Evolutionary conservation across 495 filamentous ascomycete genomes (phyloP).

Genomic region (Collariella sp.): DNA sequence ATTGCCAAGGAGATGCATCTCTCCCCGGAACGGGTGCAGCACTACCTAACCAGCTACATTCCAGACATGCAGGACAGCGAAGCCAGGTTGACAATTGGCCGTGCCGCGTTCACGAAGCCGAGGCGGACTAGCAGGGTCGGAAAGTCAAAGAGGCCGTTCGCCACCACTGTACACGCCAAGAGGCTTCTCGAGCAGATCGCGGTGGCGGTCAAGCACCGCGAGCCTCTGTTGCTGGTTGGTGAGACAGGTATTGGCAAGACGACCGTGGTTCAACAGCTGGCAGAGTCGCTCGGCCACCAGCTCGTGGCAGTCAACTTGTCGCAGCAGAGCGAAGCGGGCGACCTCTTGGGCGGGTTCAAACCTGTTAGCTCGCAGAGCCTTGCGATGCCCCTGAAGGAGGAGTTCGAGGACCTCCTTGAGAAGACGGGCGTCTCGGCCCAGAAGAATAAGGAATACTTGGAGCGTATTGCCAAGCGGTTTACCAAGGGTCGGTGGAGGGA

Average conservation of each 20-base stretch:
- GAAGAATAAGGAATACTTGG: slow-evolving; percentile 79
- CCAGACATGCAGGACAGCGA: slow-evolving; percentile 54
- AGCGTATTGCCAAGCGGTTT: slow-evolving; percentile 67
- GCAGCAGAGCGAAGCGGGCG: slow-evolving; percentile 91
- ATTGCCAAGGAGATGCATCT: slow-evolving; percentile 82
- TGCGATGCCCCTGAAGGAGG: slow-evolving; percentile 81
- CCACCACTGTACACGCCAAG: slow-evolving; percentile 62
- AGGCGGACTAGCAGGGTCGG: slow-evolving; percentile 32
- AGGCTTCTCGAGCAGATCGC: slow-evolving; percentile 76
- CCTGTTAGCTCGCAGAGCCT: slow-evolving; percentile 83
- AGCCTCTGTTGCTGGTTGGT: slow-evolving; percentile 87
- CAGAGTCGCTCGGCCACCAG: slow-evolving; percentile 68
- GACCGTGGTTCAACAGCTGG: slow-evolving; percentile 85
- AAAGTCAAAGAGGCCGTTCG: slow-evolving; percentile 53
- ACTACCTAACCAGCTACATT: slow-evolving; percentile 58
- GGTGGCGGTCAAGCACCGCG: slow-evolving; percentile 67
- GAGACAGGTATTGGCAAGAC: slow-evolving; percentile 99
- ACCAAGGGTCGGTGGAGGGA: slow-evolving; percentile 76
- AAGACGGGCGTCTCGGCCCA: slow-evolving; percentile 70
- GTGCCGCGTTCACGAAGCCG: slow-evolving; percentile 48
- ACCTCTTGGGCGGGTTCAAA: slow-evolving; percentile 92
- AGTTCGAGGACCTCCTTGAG: slow-evolving; percentile 83
- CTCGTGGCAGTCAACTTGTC: slow-evolving; percentile 89
- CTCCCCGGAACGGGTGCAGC: slow-evolving; percentile 64
- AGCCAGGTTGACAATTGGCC: slow-evolving; percentile 55